Percentiles rank a stretch among this genome's conserved stretches.
phyloP scores from a whole-genome alignment of 441 rosid species.

The Croton laevigatus region DNA sequence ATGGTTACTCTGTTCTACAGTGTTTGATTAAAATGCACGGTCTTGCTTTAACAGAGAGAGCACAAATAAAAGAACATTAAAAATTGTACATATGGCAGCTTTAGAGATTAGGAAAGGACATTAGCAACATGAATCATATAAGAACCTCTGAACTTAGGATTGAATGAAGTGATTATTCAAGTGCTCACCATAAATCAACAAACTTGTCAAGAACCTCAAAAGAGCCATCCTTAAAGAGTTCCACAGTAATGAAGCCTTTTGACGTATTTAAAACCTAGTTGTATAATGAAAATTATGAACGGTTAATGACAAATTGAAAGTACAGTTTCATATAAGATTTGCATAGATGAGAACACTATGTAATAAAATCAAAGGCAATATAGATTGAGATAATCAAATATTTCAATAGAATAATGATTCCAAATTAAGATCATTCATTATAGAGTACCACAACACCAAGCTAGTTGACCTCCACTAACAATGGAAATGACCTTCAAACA shows the following conservation, averaged over 20 bases:
- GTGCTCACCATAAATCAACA: conserved; percentile 58
- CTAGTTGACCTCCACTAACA: not conserved
- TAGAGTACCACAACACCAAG: not conserved
- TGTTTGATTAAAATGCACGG: not conserved
- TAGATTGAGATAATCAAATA: not conserved
- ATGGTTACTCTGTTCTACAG: not conserved
- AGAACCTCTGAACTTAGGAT: not conserved
- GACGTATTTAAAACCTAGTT: conserved; percentile 59
- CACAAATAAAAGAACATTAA: not conserved
- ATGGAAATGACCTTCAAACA: not conserved
- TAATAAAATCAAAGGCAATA: not conserved
- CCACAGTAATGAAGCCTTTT: conserved; percentile 67
- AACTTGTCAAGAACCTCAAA: conserved; percentile 69
- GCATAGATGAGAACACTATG: not conserved
- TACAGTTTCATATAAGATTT: not conserved
- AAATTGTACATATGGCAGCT: not conserved
- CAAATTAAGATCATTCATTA: not conserved
- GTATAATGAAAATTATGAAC: conserved; percentile 10
- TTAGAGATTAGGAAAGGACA: not conserved
- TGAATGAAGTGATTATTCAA: not conserved
- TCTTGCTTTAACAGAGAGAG: not conserved
- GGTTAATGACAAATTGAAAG: not conserved
- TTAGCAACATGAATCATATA: not conserved
- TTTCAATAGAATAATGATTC: too few relatives aligned
- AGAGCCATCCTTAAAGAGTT: conserved; percentile 66